Conservation (phyloP, 2,329 filamentous ascomycete genomes). For the Diaporthe citrichinensis region DNA sequence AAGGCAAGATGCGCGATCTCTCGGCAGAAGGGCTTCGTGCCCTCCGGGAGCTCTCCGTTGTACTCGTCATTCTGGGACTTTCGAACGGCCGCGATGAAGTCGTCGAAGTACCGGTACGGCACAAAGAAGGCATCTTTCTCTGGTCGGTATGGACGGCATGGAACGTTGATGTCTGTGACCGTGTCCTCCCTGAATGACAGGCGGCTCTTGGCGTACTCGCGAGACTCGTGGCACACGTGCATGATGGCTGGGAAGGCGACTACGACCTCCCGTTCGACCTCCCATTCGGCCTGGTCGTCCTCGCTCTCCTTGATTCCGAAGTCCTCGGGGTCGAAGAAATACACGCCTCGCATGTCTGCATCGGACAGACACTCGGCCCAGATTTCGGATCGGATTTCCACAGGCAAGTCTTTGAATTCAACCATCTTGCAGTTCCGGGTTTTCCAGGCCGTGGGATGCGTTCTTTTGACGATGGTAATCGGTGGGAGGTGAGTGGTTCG, state of each 20-base stretch:
- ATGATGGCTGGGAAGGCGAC: slow-evolving; percentile 20
- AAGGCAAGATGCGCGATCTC: slow-evolving; percentile 1
- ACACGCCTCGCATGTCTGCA: slow-evolving; percentile 5
- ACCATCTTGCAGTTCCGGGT: background rate
- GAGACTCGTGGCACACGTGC: slow-evolving; percentile 30
- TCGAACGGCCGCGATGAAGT: background rate
- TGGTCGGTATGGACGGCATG: slow-evolving; percentile 24
- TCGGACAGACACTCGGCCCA: background rate
- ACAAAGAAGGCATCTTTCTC: slow-evolving; percentile 18
- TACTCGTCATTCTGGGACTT: background rate
- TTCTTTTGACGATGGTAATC: background rate
- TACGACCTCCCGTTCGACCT: slow-evolving; percentile 4
- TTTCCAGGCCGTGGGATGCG: background rate
- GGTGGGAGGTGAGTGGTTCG: background rate
- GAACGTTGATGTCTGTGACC: background rate
- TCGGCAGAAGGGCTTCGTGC: background rate
- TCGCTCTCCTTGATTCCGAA: background rate
- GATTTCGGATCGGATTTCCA: slow-evolving; percentile 3
- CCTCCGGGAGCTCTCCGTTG: background rate
- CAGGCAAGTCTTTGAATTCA: slow-evolving; percentile 5
- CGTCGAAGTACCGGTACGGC: background rate
- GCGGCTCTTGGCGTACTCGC: slow-evolving; percentile 19
- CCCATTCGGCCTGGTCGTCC: background rate
- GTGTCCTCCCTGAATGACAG: slow-evolving; percentile 24
- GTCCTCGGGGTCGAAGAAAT: slow-evolving; percentile 20